phyloP scores from a whole-genome alignment of 176 grass and related monocot genomes.

The Phragmites australis region DNA sequence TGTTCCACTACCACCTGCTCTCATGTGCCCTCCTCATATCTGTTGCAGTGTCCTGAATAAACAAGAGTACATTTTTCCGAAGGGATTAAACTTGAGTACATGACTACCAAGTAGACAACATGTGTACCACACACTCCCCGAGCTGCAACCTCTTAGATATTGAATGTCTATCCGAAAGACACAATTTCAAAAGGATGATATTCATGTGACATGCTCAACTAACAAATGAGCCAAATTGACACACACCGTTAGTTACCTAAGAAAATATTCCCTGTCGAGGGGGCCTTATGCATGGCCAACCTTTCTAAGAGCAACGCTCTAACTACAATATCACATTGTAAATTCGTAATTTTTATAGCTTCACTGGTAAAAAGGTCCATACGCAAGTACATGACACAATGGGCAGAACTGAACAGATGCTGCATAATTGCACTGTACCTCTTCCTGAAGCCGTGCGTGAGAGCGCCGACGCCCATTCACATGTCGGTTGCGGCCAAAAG shows the following conservation, averaged over 20 bases:
- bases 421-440: constrained; percentile 38
- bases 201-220: constrained; percentile 24
- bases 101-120: constrained; percentile 22
- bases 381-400: not conserved
- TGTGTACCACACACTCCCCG: not conserved
- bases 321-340: not conserved
- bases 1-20: constrained; percentile 22
- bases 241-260: too few relatives aligned
- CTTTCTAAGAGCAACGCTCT: too few relatives aligned
- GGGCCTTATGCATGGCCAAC: too few relatives aligned
- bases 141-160: constrained; percentile 4
- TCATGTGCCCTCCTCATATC: constrained; percentile 31
- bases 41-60: not conserved
- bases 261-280: too few relatives aligned
- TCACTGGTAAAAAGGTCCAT: not conserved
- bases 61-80: too few relatives aligned
- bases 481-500: constrained; percentile 40
- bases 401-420: not conserved
- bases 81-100: too few relatives aligned
- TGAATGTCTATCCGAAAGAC: constrained; percentile 20
- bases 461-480: constrained; percentile 35
- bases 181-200: not conserved
- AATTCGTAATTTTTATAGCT: not conserved
- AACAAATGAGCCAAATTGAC: constrained; percentile 12
- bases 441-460: constrained; percentile 59